Percentiles rank a stretch among this genome's conserved stretches.
These are phyloP conservation scores for Vitis vinifera DNA, from an alignment of 164 flowering plant species.

Conservation along the genomic window ASM3070453v1 NC_081818.1:24389001-24389500, in stretches of 20 bases:
- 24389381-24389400: constrained; percentile 95
- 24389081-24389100: constrained; percentile 84
- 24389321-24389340: constrained; percentile 88
- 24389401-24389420: constrained; percentile 92
- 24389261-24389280: constrained; percentile 99
- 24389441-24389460: constrained; percentile 92
- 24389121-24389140: constrained; percentile 98
- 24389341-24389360: constrained; percentile 99
- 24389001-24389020: constrained; percentile 90
- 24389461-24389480: constrained; percentile 94
- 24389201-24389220: no score
- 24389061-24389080: constrained; percentile 62
- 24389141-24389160: constrained; percentile 94
- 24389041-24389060: constrained; percentile 97
- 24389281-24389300: constrained; percentile 99
- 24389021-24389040: constrained; percentile 97
- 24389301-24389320: constrained; percentile 97
- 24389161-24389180: constrained; percentile 1
- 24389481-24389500: constrained; percentile 89
- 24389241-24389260: constrained; percentile 93
- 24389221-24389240: neutral
- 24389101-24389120: constrained; percentile 98
- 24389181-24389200: no score
- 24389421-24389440: constrained; percentile 90
- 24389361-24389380: constrained; percentile 98